phyloP scores from a whole-genome alignment of 169 alveolate genomes.

The Plasmodium ovale region DNA sequence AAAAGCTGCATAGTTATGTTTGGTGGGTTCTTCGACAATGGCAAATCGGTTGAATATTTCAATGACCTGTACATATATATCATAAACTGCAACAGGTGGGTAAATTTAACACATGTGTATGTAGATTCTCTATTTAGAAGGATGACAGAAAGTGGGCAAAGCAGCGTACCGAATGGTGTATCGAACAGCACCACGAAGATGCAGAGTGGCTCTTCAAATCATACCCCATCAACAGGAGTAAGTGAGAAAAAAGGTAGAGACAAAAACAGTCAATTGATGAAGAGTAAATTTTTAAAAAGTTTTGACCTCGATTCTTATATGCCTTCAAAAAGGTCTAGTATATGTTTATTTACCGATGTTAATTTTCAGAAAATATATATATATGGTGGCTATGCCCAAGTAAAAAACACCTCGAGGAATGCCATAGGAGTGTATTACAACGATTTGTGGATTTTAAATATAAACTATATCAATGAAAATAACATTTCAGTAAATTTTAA shows the following conservation, averaged over 20 bases:
- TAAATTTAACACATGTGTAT: constrained; percentile 69
- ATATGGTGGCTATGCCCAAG: constrained; percentile 92
- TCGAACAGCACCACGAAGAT: background rate
- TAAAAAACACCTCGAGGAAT: constrained; percentile 86
- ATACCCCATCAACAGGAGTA: background rate
- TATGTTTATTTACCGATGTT: constrained; percentile 38
- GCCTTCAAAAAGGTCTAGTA: constrained; percentile 69
- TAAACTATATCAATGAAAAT: constrained; percentile 82
- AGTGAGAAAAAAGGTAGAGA: constrained; percentile 34
- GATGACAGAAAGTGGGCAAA: constrained; percentile 61
- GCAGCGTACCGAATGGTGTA: constrained; percentile 18
- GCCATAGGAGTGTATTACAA: constrained; percentile 87
- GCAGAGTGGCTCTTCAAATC: background rate
- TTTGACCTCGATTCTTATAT: constrained; percentile 51
- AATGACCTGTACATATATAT: constrained; percentile 89
- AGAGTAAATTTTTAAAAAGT: constrained; percentile 49
- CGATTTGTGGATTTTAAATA: constrained; percentile 91
- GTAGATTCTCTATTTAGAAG: constrained; percentile 80
- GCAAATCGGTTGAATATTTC: constrained; percentile 87
- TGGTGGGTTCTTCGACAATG: constrained; percentile 93
- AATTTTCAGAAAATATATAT: constrained; percentile 83
- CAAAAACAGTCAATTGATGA: constrained; percentile 39
- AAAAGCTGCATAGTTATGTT: constrained; percentile 89
- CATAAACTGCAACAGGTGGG: constrained; percentile 78
- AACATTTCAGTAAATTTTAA: constrained; percentile 78